Evolutionary conservation across 495 filamentous ascomycete genomes (phyloP), one percentile per base, ranked within the genome.

Genomic region (Hyaloscypha bicolor): DNA sequence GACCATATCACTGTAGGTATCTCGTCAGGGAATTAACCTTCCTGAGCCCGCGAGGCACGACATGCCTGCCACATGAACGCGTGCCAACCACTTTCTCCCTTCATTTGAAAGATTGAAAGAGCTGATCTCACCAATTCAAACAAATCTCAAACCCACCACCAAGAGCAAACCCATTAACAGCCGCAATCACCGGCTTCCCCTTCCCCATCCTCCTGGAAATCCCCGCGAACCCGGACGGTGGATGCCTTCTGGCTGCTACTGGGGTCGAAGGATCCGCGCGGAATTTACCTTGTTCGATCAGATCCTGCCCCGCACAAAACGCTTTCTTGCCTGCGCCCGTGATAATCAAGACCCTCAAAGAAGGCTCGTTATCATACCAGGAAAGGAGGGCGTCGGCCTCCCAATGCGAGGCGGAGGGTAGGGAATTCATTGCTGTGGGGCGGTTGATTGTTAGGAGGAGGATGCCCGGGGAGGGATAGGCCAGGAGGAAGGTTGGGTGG

Each of bases 61-160:
- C 0, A 37, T 37, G 1, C 12, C 37, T 45, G 14, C 25, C 25
- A 6, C n/a, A 11, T 39, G 37, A 42, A 16, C 32, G 14, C 9
- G 19, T 35, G 6, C 30, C 21, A 16, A 39, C 22, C 30, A 45
- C 25, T 25, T 25, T 25, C 25, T 25, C 25, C 25, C 25, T 2
- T 14, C 16, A 29, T 32, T 5, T 3, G n/a, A 56, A 1, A 21
- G 42, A 16, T 22, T 11, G 12, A 53, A 6, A 11, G 60, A 16
- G 30, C 33, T 19, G 11, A 29, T 63, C 66, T 45, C 52, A 72
- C 72, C 79, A 82, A 69, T 94, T 94, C 3, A 90, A 77, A 9
- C 85, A 80, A 77, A 93, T 91, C 76, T 96, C 92, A 72, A 89
- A 87, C 9, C 92, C 92, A 9, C 90, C 92, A 37, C 92, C 92